Percentiles rank a stretch among this genome's conserved stretches.
Evolutionary conservation across 495 filamentous ascomycete species (phyloP).

Genomic region (Daldinia childiae): DNA sequence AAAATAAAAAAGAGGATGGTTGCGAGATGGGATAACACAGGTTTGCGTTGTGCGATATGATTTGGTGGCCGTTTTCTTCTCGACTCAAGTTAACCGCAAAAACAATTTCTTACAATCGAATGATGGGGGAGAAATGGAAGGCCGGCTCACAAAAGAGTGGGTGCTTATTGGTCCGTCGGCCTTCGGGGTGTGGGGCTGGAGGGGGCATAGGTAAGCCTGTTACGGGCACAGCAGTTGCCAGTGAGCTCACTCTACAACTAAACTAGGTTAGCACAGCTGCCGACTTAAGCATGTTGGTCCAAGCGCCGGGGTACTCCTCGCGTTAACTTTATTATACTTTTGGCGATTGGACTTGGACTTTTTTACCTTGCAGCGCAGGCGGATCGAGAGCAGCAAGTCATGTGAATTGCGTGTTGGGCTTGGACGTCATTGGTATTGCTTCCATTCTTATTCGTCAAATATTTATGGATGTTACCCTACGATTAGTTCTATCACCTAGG

Average conservation of each 20-base stretch:
- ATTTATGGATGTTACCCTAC: no score
- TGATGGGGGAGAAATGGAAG: conserved; percentile 41
- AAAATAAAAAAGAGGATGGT: conserved; percentile 10
- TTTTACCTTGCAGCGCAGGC: neutral
- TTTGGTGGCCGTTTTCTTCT: conserved; percentile 17
- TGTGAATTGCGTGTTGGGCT: neutral
- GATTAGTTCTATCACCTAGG: no score
- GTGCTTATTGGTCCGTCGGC: conserved; percentile 25
- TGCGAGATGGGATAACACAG: conserved; percentile 1
- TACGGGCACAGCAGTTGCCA: conserved; percentile 11
- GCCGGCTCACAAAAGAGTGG: conserved; percentile 40
- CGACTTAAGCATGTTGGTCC: conserved; percentile 14
- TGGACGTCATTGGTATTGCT: neutral
- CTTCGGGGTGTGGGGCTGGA: conserved; percentile 12
- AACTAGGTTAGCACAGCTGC: conserved; percentile 23
- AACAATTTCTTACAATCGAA: conserved; percentile 43
- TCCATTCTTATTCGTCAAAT: neutral
- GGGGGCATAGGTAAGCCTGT: conserved; percentile 18
- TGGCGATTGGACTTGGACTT: neutral
- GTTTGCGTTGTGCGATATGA: conserved; percentile 18
- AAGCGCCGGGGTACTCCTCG: conserved; percentile 16
- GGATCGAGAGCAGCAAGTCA: neutral
- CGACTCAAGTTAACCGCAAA: conserved; percentile 10
- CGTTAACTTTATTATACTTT: neutral
- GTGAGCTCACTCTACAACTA: conserved; percentile 35